phyloP scores from a whole-genome alignment of 768 basidiomycete species.

The Jaapia argillacea region DNA sequence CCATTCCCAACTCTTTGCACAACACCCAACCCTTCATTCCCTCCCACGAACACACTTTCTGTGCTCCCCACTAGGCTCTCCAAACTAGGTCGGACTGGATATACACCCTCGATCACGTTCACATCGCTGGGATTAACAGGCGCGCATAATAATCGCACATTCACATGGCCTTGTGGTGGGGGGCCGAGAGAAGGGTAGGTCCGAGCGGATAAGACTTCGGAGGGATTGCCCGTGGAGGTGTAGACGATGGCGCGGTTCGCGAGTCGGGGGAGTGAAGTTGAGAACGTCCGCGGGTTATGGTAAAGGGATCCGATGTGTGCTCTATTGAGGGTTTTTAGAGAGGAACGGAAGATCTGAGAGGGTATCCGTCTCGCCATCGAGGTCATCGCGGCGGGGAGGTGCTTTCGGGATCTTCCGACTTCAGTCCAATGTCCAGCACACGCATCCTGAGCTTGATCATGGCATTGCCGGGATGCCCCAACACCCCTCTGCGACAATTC shows the following conservation, averaged over 20 bases:
- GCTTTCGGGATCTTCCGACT: too few species aligned
- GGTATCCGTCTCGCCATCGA: too few species aligned
- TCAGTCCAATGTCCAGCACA: too few species aligned
- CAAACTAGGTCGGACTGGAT: slow-evolving; percentile 50
- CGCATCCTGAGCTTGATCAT: too few species aligned
- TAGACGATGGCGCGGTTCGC: slow-evolving; percentile 61
- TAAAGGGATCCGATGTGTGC: too few species aligned
- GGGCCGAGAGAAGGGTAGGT: slow-evolving; percentile 41
- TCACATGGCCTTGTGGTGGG: slow-evolving; percentile 47
- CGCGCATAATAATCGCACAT: slow-evolving; percentile 57
- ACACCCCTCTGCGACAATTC: too few species aligned
- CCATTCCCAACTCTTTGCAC: slow-evolving; percentile 51
- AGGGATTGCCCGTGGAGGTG: slow-evolving; percentile 46
- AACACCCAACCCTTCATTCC: slow-evolving; percentile 70
- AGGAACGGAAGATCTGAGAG: too few species aligned
- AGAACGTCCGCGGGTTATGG: slow-evolving; percentile 14
- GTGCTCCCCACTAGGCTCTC: slow-evolving; percentile 22
- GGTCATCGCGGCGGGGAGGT: too few species aligned
- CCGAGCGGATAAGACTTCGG: slow-evolving; percentile 43
- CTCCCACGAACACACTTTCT: slow-evolving; percentile 45
- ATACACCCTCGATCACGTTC: slow-evolving; percentile 78
- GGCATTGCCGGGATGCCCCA: too few species aligned
- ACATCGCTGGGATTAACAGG: slow-evolving; percentile 79
- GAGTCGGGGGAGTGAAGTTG: slow-evolving; percentile 18
- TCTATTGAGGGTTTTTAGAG: too few species aligned